Conservation (phyloP, 257 asterid genomes). For the Solanum chiquidenum region DNA sequence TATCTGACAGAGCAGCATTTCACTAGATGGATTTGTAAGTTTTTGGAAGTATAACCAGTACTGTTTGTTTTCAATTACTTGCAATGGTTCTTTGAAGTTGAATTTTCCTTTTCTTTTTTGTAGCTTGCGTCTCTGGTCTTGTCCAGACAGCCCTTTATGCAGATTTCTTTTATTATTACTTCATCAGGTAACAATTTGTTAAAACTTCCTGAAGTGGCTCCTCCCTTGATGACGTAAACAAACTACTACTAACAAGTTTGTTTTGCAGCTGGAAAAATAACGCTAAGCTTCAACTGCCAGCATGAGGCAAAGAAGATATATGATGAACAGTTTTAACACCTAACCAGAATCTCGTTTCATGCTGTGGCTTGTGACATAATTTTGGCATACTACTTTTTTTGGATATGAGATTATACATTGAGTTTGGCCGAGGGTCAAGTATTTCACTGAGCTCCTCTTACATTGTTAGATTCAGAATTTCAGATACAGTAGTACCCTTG, state of each 20-base stretch:
- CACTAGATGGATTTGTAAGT: conserved; percentile 80
- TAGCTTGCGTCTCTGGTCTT: conserved; percentile 79
- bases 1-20: conserved; percentile 70
- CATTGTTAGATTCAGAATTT: background rate
- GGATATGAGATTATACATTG: background rate
- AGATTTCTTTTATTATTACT: conserved; percentile 94
- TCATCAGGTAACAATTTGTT: conserved; percentile 48
- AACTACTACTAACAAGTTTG: background rate
- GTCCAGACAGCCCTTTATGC: conserved; percentile 86
- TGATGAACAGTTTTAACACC: background rate
- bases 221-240: background rate
- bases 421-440: background rate
- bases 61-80: background rate
- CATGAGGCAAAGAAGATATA: conserved; percentile 24
- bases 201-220: background rate
- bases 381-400: background rate
- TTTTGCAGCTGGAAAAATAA: conserved; percentile 70
- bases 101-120: background rate
- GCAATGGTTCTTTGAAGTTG: background rate
- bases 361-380: background rate
- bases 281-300: conserved; percentile 68
- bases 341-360: background rate
- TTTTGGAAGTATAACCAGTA: background rate
- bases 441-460: background rate
- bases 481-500: background rate